Conservation (phyloP, 768 basidiomycete genomes). For the Rhodosporidiobolus odoratus region DNA sequence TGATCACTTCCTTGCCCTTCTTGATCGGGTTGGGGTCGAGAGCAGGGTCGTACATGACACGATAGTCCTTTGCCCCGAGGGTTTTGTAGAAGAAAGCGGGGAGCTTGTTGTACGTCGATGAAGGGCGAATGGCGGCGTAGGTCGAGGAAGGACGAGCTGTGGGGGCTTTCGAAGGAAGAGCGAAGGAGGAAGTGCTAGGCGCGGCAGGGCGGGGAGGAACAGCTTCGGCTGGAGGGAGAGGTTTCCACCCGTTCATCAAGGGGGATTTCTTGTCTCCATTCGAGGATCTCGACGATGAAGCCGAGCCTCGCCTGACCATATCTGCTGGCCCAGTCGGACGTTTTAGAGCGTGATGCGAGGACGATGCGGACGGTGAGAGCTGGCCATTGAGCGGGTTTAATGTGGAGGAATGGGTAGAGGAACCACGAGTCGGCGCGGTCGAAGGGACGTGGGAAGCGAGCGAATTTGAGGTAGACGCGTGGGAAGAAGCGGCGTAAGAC, state of each 20-base stretch:
- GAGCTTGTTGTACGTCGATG: slow-evolving; percentile 8
- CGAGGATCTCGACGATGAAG: too few species aligned
- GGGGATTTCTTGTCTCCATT: too few species aligned
- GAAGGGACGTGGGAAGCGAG: too few species aligned
- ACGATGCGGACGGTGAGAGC: too few species aligned
- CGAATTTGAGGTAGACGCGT: too few species aligned
- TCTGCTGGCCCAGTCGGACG: too few species aligned
- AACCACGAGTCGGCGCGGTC: background rate
- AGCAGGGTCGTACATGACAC: slow-evolving; percentile 22
- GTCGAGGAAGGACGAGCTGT: background rate
- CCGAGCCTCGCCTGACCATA: too few species aligned
- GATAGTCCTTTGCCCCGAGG: slow-evolving; percentile 15
- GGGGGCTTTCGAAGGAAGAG: background rate
- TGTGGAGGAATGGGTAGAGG: too few species aligned
- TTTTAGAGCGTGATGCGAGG: too few species aligned
- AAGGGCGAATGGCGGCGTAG: background rate
- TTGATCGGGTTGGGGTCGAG: slow-evolving; percentile 30
- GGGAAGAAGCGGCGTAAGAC: background rate
- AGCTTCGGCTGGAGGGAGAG: too few species aligned
- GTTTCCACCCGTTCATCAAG: too few species aligned
- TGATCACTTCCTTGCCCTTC: slow-evolving; percentile 59
- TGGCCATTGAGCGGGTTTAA: too few species aligned
- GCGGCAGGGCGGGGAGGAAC: background rate
- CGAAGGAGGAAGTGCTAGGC: background rate
- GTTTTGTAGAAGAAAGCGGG: slow-evolving; percentile 36